A percentile compares a stretch with the other conserved stretches of the same genome.
Evolutionary conservation across 139 green algal species (phyloP).

Genomic region (Desmodesmus armatus): DNA sequence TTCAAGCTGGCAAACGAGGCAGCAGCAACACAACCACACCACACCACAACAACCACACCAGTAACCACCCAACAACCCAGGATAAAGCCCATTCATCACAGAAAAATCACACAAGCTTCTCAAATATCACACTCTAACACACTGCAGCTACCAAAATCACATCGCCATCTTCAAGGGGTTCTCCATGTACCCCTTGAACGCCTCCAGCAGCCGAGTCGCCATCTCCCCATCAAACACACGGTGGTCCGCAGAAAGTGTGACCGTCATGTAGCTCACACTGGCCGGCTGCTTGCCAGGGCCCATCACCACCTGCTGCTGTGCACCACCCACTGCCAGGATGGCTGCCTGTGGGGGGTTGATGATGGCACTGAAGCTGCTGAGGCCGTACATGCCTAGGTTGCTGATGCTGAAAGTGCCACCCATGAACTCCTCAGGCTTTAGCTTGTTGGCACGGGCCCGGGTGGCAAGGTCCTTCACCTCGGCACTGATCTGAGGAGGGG

Average conservation of each 20-base stretch:
- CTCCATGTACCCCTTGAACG: conserved; percentile 84
- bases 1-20: too few relatives aligned
- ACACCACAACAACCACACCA: not conserved
- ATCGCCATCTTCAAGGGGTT: conserved; percentile 81
- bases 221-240: conserved; percentile 89
- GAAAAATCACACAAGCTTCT: not conserved
- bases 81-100: not conserved
- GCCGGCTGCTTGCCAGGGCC: not conserved
- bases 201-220: conserved; percentile 77
- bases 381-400: conserved; percentile 95
- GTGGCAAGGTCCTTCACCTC: conserved; percentile 83
- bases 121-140: not conserved
- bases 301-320: conserved; percentile 62
- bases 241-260: conserved; percentile 90
- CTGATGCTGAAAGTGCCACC: conserved; percentile 91
- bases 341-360: conserved; percentile 93
- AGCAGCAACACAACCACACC: not conserved
- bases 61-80: not conserved
- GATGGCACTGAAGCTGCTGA: conserved; percentile 93
- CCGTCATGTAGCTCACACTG: conserved; percentile 76
- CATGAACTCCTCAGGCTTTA: conserved; percentile 94
- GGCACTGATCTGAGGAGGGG: conserved; percentile 40
- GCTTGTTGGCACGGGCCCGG: conserved; percentile 84
- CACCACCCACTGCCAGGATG: conserved; percentile 84
- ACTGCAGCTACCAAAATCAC: conserved; percentile 31